phyloP scores from a whole-genome alignment of 2,329 filamentous ascomycete species.

The Microsporum ferrugineum region DNA sequence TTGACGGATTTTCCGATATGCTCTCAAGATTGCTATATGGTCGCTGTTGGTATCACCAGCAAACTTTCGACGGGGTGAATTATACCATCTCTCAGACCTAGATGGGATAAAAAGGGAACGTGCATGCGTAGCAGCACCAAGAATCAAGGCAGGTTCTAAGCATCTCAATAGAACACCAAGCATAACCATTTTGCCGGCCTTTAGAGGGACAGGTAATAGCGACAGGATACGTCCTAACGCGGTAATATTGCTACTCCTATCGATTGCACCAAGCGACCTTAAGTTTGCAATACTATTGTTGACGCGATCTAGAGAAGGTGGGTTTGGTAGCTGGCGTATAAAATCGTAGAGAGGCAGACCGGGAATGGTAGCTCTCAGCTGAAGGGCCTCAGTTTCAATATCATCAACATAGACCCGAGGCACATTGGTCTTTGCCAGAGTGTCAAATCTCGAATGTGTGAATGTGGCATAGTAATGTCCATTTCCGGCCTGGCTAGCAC shows the following conservation, averaged over 20 bases:
- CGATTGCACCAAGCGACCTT: conserved; percentile 33
- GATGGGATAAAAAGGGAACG: conserved; percentile 24
- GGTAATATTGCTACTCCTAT: conserved; percentile 34
- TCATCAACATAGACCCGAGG: conserved; percentile 36
- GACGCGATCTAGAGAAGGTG: conserved; percentile 31
- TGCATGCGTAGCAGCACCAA: conserved; percentile 28
- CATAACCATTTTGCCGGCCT: conserved; percentile 40
- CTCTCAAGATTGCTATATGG: conserved; percentile 36
- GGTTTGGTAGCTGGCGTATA: conserved; percentile 36
- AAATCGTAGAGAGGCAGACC: conserved; percentile 32
- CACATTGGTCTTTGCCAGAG: conserved; percentile 22
- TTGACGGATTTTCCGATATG: conserved; percentile 31
- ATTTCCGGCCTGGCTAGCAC: conserved; percentile 39
- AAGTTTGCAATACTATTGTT: conserved; percentile 31
- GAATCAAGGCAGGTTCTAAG: conserved; percentile 40
- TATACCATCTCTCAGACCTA: conserved; percentile 7
- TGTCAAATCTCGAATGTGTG: conserved; percentile 26
- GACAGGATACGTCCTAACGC: conserved; percentile 37
- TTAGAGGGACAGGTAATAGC: conserved; percentile 34
- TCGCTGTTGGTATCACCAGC: conserved; percentile 32
- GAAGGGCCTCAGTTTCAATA: conserved; percentile 36
- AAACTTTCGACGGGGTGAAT: conserved; percentile 20
- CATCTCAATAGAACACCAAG: conserved; percentile 43
- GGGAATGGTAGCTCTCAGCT: conserved; percentile 32
- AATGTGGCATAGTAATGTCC: conserved; percentile 42